Percentiles rank a stretch among this genome's conserved stretches.
Conservation (phyloP, 805 yeast genomes). For the Saturnispora silvae region DNA sequence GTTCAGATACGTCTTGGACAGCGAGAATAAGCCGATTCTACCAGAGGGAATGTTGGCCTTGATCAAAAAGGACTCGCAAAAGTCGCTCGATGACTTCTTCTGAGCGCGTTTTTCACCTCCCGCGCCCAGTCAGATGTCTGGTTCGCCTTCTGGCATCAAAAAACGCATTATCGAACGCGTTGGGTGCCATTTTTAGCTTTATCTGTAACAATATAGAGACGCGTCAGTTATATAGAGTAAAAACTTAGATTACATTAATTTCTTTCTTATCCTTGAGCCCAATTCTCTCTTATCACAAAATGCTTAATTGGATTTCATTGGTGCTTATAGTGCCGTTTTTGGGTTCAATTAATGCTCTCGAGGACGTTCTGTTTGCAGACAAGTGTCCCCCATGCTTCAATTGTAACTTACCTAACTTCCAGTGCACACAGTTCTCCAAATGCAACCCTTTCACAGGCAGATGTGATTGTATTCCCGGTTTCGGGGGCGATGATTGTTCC, state of each 20-base stretch:
- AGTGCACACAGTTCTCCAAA: conserved; percentile 80
- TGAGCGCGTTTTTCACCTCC: conserved; percentile 11
- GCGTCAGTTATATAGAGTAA: no score
- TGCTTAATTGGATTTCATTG: background rate
- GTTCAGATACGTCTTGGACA: conserved; percentile 72
- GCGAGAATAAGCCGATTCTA: conserved; percentile 59
- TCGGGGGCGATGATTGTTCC: conserved; percentile 88
- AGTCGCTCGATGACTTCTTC: conserved; percentile 63
- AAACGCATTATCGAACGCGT: background rate
- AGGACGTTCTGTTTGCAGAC: conserved; percentile 17
- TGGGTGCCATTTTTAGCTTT: no score
- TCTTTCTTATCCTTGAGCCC: background rate
- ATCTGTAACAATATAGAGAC: no score
- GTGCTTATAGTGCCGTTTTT: background rate
- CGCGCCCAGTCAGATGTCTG: no score
- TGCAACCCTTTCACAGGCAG: conserved; percentile 84
- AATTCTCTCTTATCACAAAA: background rate
- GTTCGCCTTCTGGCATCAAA: no score
- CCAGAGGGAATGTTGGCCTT: conserved; percentile 88
- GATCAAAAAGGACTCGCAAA: conserved; percentile 78
- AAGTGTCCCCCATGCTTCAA: conserved; percentile 89
- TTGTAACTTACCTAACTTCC: conserved; percentile 84
- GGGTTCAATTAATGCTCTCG: background rate
- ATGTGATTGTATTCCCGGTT: conserved; percentile 88
- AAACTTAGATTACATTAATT: no score